Base-by-base conservation (phyloP, 179 eudicot species). In the Silene coronaria region DNA sequence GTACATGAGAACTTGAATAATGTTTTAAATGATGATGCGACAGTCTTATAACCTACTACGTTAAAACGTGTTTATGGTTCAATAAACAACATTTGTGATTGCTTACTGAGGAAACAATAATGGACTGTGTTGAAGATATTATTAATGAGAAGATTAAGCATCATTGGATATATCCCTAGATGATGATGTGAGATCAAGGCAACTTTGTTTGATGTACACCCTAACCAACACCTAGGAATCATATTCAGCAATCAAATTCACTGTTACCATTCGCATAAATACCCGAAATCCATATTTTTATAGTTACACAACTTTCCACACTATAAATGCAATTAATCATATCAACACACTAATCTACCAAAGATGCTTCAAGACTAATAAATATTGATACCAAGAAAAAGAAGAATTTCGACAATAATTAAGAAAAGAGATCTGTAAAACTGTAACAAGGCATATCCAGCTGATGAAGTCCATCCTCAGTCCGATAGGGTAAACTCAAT, bases 261-360 rank as follows among this genome's bases (percentile, higher is more conserved):
- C 11, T 67, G 51, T 67, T 51, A 51, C 19, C 5, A 51, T 51
- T 51, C 57, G 16, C 57, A 51, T 14, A 51, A 51, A 12, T 16
- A 0, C 57, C 57, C 57, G 3, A 51, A 17, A 51, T 51, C 57
- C 19, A 14, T 51, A n/a, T 14, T 28, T 67, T 32, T n/a, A 65
- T 32, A 30, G 36, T 30, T 65, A 78, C 84, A 81, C 57, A 63
- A 68, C 26, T 34, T 67, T 55, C 64, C 73, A 75, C 82, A 46
- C 67, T 75, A 66, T 58, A 58, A 48, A 74, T 70, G 73, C 28
- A 75, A 71, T 60, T 70, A 74, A 71, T 78, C 81, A 75, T 78
- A 82, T 78, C 79, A 60, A 78, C 84, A 82, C 78, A 71, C 79
- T 82, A 78, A 24, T 63, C 84, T 81, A 78, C 71, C 62, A 73